Evolutionary conservation across 257 asterid species (phyloP), one percentile per base, ranked within the genome.

Genomic region (Solanum acaule): DNA sequence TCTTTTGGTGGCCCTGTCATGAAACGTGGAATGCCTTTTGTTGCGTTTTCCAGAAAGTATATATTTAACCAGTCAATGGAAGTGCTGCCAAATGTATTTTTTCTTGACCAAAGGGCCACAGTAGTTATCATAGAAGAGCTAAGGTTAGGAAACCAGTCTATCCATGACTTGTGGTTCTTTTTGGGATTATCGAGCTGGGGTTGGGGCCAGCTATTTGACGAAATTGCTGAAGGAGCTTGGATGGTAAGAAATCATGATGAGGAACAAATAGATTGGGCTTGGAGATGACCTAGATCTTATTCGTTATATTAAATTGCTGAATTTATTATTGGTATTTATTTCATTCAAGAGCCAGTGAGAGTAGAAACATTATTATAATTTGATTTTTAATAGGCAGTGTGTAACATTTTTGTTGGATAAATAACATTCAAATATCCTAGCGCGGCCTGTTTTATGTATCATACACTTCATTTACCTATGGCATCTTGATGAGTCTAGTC

Each of bases 211-310:
- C 88, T 95, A 84, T 93, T 93, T 91, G 86, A 91, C 76, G 99
- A 95, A 92, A 94, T 96, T 88, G 94, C 94, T 56, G 95, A 92
- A 92, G 99, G 99, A 75, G 98, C 98, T 91, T 96, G 99, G 99
- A 90, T 89, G 22, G 93, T 93, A 44, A 92, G 93, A 81, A 42
- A 88, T 88, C 95, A 93, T 4, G 82, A 89, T 38, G 18, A 61
- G 85, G 95, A 94, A 56, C 92, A 85, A 29, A 46, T 94, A 42
- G 96, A 86, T 87, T 93, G 96, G 97, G 98, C 96, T 78, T 88
- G 63, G 67, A 89, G 84, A 77, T 90, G 90, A 90, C 84, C 68
- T 88, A 25, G 35, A 77, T 40, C 35, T 10, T 37, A 6, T 22
- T 10, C 34, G 18, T 77, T 52, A 6, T 18, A 27, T 79, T 27